A percentile compares a stretch with the other conserved stretches of the same genome.
Evolutionary conservation across 352 stramenopile genomes (phyloP).

Genomic region (Phytophthora capsici): DNA sequence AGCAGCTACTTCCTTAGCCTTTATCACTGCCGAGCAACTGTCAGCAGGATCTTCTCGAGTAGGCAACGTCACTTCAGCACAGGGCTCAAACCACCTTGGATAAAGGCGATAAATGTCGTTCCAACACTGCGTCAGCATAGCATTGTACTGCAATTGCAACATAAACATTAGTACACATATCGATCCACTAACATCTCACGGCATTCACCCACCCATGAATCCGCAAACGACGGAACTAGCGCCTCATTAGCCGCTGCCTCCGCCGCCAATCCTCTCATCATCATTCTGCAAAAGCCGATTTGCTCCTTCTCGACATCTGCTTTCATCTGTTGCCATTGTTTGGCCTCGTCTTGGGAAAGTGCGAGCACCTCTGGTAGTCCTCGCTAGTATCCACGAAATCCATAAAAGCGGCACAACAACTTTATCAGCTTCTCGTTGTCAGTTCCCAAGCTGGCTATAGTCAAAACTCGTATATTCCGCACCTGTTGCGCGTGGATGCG

Average conservation of each 20-base stretch:
- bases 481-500: slow-evolving; percentile 51
- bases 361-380: slow-evolving; percentile 67
- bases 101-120: slow-evolving; percentile 78
- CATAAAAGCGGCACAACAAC: slow-evolving; percentile 3
- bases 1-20: slow-evolving; percentile 57
- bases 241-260: slow-evolving; percentile 27
- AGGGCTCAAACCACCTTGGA: slow-evolving; percentile 60
- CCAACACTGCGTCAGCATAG: slow-evolving; percentile 45
- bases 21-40: slow-evolving; percentile 1
- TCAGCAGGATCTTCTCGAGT: background rate
- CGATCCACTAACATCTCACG: background rate
- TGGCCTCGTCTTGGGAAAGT: slow-evolving; percentile 48
- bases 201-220: slow-evolving; percentile 31
- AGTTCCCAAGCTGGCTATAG: slow-evolving; percentile 18
- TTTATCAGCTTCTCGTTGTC: slow-evolving; percentile 3
- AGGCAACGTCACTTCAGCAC: slow-evolving; percentile 41
- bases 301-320: slow-evolving; percentile 47
- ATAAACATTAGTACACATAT: background rate
- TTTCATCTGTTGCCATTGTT: slow-evolving; percentile 49
- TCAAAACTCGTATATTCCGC: slow-evolving; percentile 23
- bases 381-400: slow-evolving; percentile 30
- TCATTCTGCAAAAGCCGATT: slow-evolving; percentile 29
- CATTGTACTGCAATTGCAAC: slow-evolving; percentile 40
- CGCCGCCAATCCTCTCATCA: slow-evolving; percentile 21
- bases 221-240: slow-evolving; percentile 24